Base-by-base conservation (phyloP, 2,329 filamentous ascomycete species). In the Torrubiellomyces zombiae region DNA sequence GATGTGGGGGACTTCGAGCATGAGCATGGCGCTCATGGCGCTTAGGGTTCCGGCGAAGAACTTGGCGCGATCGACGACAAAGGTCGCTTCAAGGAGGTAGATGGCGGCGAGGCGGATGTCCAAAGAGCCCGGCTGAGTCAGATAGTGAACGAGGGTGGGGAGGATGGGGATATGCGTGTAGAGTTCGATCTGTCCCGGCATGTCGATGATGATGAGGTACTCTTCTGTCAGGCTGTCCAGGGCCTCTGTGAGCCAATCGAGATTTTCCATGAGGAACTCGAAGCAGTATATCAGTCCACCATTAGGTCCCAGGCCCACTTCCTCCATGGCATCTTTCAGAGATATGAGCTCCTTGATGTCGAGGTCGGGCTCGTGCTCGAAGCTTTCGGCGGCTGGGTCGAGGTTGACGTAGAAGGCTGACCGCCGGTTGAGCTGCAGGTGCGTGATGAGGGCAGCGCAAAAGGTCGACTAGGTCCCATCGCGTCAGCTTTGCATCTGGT, bases 11-110 rank as follows among this genome's bases (percentile, higher is more conserved):
- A 95, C 72, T 54, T 95, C 89, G 34, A 98, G 68, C 82, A 95
- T 89, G 42, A 98, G 72, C 89, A 98, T 98, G 35, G 89, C 85
- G 43, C 80, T 91, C 89, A 98, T 95, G 36, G 89, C 89, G 45
- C 79, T 89, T 31, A 98, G 60, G 0, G 89, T 93, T 9, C 89
- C 89, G 0, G 89, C 76, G 52, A 98, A 95, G 63, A 92, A 98
- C 56, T 95, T 98, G 43, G 89, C 80, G 32, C 82, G 75, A 53
- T 98, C 89, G 33, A 94, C 71, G 41, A 95, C 77, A 48, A 95
- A 98, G 7, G 85, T 94, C 9, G 82, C 81, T 51, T 98, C 89
- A 34, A 98, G 74, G 16, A 98, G 69, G 51, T 95, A 98, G 7
- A 86, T 72, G 21, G 89, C 89, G 48, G 86, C 94, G 39, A 95